Conservation (phyloP, 805 yeast species). For the Starmerella scarabaei region DNA sequence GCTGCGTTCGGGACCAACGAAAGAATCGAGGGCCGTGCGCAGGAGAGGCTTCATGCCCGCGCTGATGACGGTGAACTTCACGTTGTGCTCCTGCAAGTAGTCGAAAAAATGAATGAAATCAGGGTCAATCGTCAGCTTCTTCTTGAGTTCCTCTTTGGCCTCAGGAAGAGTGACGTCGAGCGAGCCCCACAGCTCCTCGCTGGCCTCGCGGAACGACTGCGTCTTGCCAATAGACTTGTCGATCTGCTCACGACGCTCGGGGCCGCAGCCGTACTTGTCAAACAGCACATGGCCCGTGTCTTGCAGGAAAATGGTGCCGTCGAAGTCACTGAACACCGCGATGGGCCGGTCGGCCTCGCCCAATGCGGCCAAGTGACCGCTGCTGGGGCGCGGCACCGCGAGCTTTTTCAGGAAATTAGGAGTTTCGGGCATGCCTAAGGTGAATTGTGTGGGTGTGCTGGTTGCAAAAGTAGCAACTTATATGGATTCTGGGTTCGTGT, state of each 20-base stretch:
- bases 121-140: constrained; percentile 30
- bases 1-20: constrained; percentile 29
- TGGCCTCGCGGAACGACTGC: constrained; percentile 31
- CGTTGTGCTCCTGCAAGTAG: constrained; percentile 28
- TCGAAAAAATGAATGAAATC: constrained; percentile 31
- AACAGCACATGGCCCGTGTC: constrained; percentile 36
- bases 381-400: constrained; percentile 22
- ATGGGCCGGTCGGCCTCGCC: constrained; percentile 23
- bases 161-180: constrained; percentile 30
- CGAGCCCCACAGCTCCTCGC: constrained; percentile 35
- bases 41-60: constrained; percentile 34
- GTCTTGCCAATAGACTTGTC: constrained; percentile 31
- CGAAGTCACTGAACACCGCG: constrained; percentile 30
- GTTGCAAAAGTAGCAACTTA: too few relatives aligned
- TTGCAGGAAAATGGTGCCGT: constrained; percentile 35
- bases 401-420: constrained; percentile 18
- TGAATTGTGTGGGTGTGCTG: too few relatives aligned
- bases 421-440: constrained; percentile 5
- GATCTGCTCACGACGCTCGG: constrained; percentile 27
- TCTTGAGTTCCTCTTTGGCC: constrained; percentile 28
- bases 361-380: constrained; percentile 21
- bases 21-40: constrained; percentile 31
- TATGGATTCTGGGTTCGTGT: too few relatives aligned
- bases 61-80: constrained; percentile 33
- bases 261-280: constrained; percentile 33